Conservation (phyloP, 148 eudicot genomes). For the Silene conica region DNA sequence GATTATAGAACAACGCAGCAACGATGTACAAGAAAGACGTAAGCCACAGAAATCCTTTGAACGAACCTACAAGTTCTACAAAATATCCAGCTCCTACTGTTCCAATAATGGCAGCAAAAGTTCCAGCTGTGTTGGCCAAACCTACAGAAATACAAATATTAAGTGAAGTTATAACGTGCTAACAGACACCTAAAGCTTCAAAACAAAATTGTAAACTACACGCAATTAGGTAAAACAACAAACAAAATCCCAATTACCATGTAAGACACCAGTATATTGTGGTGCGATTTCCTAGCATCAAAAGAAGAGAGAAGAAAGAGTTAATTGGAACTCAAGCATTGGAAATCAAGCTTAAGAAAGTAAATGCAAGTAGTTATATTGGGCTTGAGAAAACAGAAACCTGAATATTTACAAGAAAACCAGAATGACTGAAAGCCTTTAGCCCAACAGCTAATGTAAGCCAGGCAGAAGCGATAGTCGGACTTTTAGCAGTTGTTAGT, state of each 20-base stretch:
- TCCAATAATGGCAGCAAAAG: constrained; percentile 77
- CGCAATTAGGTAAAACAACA: background rate
- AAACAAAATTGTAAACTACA: background rate
- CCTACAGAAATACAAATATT: constrained; percentile 37
- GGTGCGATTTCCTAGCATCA: constrained; percentile 78
- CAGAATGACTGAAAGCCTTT: constrained; percentile 88
- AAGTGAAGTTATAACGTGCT: background rate
- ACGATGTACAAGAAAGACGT: constrained; percentile 61
- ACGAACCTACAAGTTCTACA: constrained; percentile 74
- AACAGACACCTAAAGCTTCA: background rate
- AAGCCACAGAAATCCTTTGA: constrained; percentile 73
- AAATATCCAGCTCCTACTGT: constrained; percentile 90
- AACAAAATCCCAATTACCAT: constrained; percentile 40
- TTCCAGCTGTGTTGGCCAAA: constrained; percentile 79
- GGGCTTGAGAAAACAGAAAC: constrained; percentile 33
- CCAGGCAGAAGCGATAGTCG: constrained; percentile 82
- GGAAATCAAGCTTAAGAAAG: background rate
- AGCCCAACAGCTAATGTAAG: constrained; percentile 81
- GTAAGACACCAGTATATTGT: constrained; percentile 82
- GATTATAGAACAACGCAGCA: constrained; percentile 63
- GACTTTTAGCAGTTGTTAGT: constrained; percentile 58
- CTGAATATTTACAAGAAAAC: constrained; percentile 94
- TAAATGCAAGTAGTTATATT: constrained; percentile 11
- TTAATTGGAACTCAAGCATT: constrained; percentile 3
- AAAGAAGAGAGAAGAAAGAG: constrained; percentile 13